Percentiles rank a stretch among this genome's conserved stretches.
Conservation (phyloP, 2,329 filamentous ascomycete species). For the Clarireedia homoeocarpa region DNA sequence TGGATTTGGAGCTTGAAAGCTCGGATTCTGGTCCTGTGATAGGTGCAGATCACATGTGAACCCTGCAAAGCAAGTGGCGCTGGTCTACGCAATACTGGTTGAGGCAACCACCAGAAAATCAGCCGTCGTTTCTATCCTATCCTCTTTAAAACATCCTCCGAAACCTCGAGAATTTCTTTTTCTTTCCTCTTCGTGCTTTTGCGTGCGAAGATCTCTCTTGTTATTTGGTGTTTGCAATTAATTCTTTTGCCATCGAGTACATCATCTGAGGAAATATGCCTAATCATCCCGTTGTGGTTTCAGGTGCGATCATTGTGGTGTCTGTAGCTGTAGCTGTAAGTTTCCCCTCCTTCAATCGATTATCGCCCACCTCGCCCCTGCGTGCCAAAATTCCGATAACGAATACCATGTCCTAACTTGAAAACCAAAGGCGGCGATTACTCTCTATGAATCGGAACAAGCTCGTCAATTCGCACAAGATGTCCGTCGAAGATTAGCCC, state of each 20-base stretch:
- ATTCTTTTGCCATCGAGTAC: background rate
- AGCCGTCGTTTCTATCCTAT: slow-evolving; percentile 2
- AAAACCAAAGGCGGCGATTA: slow-evolving; percentile 25
- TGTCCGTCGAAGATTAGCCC: slow-evolving; percentile 51
- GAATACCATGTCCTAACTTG: slow-evolving; percentile 8
- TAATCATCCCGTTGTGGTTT: slow-evolving; percentile 26
- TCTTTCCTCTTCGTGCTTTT: background rate
- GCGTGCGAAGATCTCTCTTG: background rate
- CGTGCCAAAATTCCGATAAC: background rate
- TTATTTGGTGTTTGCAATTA: background rate
- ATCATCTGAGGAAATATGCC: slow-evolving; percentile 21
- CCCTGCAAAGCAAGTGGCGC: slow-evolving; percentile 11
- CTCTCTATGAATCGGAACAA: slow-evolving; percentile 56
- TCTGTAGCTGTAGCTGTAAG: slow-evolving; percentile 28
- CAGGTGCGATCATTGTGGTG: slow-evolving; percentile 29
- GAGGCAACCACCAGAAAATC: background rate
- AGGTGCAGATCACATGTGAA: slow-evolving; percentile 1
- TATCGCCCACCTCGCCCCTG: background rate
- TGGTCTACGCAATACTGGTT: slow-evolving; percentile 4
- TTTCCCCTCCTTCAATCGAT: slow-evolving; percentile 1
- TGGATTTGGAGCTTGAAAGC: background rate
- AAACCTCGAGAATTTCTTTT: background rate
- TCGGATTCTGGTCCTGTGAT: background rate
- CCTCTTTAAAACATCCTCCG: background rate
- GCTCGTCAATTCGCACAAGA: slow-evolving; percentile 53